Percentiles rank a stretch among this genome's conserved stretches.
phyloP scores from a whole-genome alignment of 2,329 filamentous ascomycete species.

The Cercospora zeina region DNA sequence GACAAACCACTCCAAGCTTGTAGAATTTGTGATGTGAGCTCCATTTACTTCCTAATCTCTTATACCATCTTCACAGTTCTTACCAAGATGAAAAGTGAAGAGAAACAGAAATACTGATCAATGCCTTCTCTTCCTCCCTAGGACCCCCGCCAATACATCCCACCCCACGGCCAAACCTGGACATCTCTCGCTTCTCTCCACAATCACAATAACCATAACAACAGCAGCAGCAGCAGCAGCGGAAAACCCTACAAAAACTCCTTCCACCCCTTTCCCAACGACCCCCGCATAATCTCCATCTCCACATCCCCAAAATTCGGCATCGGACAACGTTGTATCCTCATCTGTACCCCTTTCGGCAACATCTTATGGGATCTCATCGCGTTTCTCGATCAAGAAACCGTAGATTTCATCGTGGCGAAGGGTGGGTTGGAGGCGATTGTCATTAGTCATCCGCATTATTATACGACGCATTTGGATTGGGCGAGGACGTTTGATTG shows the following conservation, averaged over 20 bases:
- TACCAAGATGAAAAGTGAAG: too few species aligned
- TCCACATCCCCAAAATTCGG: conserved; percentile 55
- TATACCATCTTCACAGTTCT: background rate
- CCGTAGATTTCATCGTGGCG: conserved; percentile 57
- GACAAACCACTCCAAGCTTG: conserved; percentile 56
- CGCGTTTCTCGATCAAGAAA: conserved; percentile 66
- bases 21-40: conserved; percentile 68
- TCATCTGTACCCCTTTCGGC: conserved; percentile 64
- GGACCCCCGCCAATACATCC: conserved; percentile 68
- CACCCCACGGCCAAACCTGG: conserved; percentile 64
- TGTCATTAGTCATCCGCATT: conserved; percentile 68
- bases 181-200: conserved; percentile 55
- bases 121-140: conserved; percentile 30
- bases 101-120: background rate
- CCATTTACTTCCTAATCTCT: background rate
- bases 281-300: conserved; percentile 50
- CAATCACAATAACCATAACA: too few species aligned
- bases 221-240: too few species aligned
- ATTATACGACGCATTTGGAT: conserved; percentile 72
- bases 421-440: conserved; percentile 70
- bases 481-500: conserved; percentile 71
- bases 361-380: conserved; percentile 82
- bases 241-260: conserved; percentile 53
- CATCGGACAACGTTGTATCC: conserved; percentile 73
- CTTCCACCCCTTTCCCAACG: conserved; percentile 51